Evolutionary conservation across 2,329 filamentous ascomycete genomes (phyloP).

Genomic region (Talaromyces sp.): DNA sequence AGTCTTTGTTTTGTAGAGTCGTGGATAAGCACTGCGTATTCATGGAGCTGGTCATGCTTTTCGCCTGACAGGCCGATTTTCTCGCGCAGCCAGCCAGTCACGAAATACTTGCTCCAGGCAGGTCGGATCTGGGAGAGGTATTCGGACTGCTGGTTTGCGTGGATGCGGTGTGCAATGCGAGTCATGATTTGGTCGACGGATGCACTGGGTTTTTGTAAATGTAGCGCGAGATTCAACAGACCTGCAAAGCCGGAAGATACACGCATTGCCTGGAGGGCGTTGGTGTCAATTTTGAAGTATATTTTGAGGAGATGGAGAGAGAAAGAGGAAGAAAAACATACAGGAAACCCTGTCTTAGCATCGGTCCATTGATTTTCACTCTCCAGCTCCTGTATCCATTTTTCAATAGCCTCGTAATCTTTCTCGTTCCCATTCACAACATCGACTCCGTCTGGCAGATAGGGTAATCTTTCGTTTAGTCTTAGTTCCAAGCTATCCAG

Average conservation of each 20-base stretch:
- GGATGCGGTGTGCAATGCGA: constrained; percentile 6
- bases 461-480: neutral
- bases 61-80: neutral
- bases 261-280: neutral
- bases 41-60: neutral
- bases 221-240: constrained; percentile 1
- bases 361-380: neutral
- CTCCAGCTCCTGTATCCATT: neutral
- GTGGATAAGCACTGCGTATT: neutral
- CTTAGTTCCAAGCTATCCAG: neutral
- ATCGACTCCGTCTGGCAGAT: neutral
- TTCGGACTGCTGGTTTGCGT: neutral
- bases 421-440: neutral
- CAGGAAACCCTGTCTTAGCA: neutral
- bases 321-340: neutral
- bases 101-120: constrained; percentile 6
- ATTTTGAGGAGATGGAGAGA: too few relatives aligned
- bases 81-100: constrained; percentile 2
- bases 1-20: constrained; percentile 2
- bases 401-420: constrained; percentile 1
- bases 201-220: neutral
- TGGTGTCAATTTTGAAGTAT: neutral
- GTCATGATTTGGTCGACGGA: constrained; percentile 3
- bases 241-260: neutral
- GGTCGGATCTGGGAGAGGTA: neutral